A percentile compares a stretch with the other conserved stretches of the same genome.
Conservation (phyloP, 108 stramenopile genomes). For the Conticribra weissflogii region DNA sequence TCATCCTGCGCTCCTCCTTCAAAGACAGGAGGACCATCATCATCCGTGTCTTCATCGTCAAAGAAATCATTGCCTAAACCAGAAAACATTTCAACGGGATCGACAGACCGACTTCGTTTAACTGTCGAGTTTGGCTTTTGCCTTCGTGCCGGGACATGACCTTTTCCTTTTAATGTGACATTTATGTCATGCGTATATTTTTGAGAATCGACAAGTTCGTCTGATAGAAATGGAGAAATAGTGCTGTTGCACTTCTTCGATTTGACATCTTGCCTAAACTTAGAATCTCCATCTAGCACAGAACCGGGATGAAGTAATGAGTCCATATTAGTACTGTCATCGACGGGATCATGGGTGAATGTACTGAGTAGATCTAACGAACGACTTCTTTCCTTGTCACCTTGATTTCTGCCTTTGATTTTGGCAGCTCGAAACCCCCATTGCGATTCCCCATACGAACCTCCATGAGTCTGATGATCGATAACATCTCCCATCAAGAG, state of each 20-base stretch:
- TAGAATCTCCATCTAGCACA: neutral
- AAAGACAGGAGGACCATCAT: neutral
- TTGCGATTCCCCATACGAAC: neutral
- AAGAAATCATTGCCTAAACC: neutral
- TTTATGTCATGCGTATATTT: neutral
- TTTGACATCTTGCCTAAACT: neutral
- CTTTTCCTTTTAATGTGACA: neutral
- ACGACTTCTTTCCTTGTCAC: neutral
- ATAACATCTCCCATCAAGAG: neutral
- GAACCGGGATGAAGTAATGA: neutral
- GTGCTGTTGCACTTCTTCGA: neutral
- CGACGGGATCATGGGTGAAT: neutral
- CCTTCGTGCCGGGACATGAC: neutral
- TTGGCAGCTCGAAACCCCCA: neutral
- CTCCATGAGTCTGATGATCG: neutral
- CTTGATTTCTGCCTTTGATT: neutral
- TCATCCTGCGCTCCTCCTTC: neutral
- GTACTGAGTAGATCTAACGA: neutral
- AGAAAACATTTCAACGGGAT: constrained; percentile 4
- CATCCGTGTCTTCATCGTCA: neutral
- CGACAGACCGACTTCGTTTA: constrained; percentile 4
- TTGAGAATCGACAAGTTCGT: neutral
- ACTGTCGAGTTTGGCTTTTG: neutral
- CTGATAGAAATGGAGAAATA: neutral
- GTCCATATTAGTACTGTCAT: neutral